phyloP scores from a whole-genome alignment of 805 yeast genomes.

The Candida awuae region DNA sequence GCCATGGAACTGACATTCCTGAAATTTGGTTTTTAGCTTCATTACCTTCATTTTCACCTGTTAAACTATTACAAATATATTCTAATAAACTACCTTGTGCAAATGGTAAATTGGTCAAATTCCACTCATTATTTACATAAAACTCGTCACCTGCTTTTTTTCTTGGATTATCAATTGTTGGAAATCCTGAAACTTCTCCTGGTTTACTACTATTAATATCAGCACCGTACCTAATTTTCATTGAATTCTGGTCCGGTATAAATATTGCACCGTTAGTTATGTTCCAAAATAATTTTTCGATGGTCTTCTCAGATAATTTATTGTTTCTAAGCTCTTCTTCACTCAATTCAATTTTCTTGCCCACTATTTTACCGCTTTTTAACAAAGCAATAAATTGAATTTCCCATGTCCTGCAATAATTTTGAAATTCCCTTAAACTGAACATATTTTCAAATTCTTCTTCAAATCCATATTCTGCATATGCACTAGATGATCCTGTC shows the following conservation, averaged over 20 bases:
- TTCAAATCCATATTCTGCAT: conserved; percentile 83
- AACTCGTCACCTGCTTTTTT: conserved; percentile 13
- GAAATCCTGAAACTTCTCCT: conserved; percentile 72
- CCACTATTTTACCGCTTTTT: conserved; percentile 10
- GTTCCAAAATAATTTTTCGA: conserved; percentile 67
- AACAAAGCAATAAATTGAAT: conserved; percentile 21
- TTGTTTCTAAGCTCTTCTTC: conserved; percentile 16
- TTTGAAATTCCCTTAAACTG: conserved; percentile 45
- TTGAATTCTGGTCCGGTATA: conserved; percentile 21
- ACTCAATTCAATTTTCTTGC: conserved; percentile 8
- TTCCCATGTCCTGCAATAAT: conserved; percentile 42
- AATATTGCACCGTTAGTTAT: conserved; percentile 18
- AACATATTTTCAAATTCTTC: conserved; percentile 47
- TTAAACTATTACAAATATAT: conserved; percentile 30
- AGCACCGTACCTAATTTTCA: conserved; percentile 75
- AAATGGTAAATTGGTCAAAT: conserved; percentile 64
- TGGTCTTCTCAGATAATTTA: conserved; percentile 32
- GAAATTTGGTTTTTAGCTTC: conserved; percentile 47
- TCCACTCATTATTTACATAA: conserved; percentile 62
- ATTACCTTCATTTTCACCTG: conserved; percentile 21
- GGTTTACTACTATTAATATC: conserved; percentile 63
- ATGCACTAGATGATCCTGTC: conserved; percentile 42
- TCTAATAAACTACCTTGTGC: conserved; percentile 63
- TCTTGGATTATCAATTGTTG: conserved; percentile 33
- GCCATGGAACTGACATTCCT: conserved; percentile 96